Evolutionary conservation across 495 filamentous ascomycete species (phyloP).

Genomic region (Aspergillus wentii): DNA sequence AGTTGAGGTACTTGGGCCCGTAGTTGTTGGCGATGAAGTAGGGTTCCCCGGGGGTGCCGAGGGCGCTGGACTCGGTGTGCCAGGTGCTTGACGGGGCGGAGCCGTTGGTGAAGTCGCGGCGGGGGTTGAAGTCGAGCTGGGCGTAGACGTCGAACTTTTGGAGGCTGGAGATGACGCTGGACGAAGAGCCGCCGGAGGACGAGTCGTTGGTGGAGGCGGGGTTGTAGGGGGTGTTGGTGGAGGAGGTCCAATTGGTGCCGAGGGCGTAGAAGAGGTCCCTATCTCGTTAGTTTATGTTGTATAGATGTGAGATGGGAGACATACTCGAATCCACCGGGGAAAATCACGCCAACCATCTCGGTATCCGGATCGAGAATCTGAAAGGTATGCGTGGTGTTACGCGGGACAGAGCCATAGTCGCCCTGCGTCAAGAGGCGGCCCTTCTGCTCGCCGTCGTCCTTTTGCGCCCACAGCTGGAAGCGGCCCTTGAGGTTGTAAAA

Average conservation of each 20-base stretch:
- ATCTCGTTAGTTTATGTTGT: neutral
- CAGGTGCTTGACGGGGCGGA: conserved; percentile 22
- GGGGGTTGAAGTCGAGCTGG: conserved; percentile 28
- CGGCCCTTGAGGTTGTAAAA: conserved; percentile 41
- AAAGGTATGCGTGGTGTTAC: conserved; percentile 42
- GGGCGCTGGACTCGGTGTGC: conserved; percentile 27
- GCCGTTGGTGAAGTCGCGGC: conserved; percentile 32
- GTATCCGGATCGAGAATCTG: conserved; percentile 41
- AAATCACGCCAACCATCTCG: conserved; percentile 37
- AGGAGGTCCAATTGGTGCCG: conserved; percentile 20
- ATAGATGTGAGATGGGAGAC: conserved; percentile 2
- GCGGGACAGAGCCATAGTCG: conserved; percentile 34
- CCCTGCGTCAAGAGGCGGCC: conserved; percentile 31
- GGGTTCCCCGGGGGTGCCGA: conserved; percentile 19
- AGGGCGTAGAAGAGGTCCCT: conserved; percentile 36
- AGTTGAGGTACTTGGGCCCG: conserved; percentile 36
- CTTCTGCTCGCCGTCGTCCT: conserved; percentile 23
- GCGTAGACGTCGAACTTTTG: conserved; percentile 36
- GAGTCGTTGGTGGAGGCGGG: conserved; percentile 12
- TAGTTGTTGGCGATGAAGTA: conserved; percentile 39
- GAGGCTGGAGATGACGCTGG: conserved; percentile 17
- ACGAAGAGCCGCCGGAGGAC: conserved; percentile 4
- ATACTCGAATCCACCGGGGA: conserved; percentile 43
- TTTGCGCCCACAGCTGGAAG: conserved; percentile 41
- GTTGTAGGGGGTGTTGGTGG: conserved; percentile 25